Conservation (phyloP, 2,329 filamentous ascomycete genomes). For the Cephalotrichum gorgonifer region DNA sequence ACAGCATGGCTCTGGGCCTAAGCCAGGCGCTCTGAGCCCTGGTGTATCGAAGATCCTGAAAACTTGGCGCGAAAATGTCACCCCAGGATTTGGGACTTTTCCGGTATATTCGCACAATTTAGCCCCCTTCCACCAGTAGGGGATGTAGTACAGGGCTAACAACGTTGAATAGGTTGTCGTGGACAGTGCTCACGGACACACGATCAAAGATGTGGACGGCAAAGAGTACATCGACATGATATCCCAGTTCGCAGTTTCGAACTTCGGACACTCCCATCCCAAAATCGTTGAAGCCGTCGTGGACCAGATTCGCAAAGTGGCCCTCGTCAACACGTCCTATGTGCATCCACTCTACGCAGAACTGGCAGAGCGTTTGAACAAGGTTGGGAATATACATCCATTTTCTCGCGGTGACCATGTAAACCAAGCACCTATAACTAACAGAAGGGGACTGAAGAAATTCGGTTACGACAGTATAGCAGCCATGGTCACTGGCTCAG, state of each 20-base stretch:
- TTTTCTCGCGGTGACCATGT: background rate
- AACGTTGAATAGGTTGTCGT: background rate
- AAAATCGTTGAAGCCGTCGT: background rate
- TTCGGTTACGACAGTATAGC: background rate
- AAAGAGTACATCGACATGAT: background rate
- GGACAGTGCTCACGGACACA: background rate
- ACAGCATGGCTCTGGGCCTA: no score
- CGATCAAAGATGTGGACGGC: background rate
- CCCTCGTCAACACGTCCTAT: background rate
- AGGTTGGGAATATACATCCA: background rate
- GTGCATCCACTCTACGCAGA: background rate
- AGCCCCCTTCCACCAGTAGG: background rate
- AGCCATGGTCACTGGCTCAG: background rate
- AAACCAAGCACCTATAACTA: background rate
- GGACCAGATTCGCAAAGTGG: background rate
- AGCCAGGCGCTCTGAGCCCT: no score
- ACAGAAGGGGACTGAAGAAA: background rate
- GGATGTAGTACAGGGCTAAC: background rate
- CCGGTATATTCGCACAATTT: background rate
- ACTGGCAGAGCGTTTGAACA: background rate
- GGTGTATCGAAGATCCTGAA: background rate
- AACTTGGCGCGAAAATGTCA: background rate
- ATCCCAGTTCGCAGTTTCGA: background rate
- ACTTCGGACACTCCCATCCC: background rate
- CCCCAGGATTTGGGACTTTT: background rate